Conservation (phyloP, 169 alveolate genomes). For the Plasmodium chabaudi region DNA sequence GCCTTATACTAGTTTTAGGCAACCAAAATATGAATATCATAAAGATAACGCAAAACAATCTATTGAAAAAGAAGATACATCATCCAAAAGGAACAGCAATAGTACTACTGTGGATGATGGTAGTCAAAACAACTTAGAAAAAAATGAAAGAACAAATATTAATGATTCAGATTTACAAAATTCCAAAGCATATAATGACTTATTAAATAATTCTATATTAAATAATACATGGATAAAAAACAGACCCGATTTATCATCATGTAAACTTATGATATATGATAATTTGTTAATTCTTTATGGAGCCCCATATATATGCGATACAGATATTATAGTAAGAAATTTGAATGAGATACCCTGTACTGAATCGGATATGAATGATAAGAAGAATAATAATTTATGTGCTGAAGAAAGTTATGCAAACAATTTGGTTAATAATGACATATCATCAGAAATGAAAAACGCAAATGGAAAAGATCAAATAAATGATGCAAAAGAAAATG, state of each 20-base stretch:
- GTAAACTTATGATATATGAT: slow-evolving; percentile 66
- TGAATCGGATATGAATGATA: neutral
- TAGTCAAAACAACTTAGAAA: too few species aligned
- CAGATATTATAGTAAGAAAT: neutral
- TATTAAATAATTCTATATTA: slow-evolving; percentile 36
- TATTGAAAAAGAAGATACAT: too few species aligned
- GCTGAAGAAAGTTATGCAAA: neutral
- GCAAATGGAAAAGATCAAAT: neutral
- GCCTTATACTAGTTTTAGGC: slow-evolving; percentile 17
- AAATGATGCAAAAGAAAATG: neutral
- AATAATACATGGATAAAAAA: slow-evolving; percentile 63
- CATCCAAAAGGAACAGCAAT: too few species aligned
- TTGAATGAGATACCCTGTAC: neutral
- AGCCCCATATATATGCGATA: slow-evolving; percentile 36
- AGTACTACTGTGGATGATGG: too few species aligned
- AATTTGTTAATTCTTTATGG: slow-evolving; percentile 48
- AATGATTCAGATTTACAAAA: neutral
- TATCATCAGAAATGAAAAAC: neutral
- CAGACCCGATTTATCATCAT: slow-evolving; percentile 57
- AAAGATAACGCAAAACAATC: too few species aligned
- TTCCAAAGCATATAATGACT: slow-evolving; percentile 11
- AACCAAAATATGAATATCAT: neutral
- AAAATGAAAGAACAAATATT: neutral
- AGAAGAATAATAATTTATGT: neutral
- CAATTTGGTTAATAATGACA: neutral